These are phyloP conservation scores for Arctium lappa DNA, from an alignment of 129 eudicot genomes.

Conservation along the genomic window DNA sequence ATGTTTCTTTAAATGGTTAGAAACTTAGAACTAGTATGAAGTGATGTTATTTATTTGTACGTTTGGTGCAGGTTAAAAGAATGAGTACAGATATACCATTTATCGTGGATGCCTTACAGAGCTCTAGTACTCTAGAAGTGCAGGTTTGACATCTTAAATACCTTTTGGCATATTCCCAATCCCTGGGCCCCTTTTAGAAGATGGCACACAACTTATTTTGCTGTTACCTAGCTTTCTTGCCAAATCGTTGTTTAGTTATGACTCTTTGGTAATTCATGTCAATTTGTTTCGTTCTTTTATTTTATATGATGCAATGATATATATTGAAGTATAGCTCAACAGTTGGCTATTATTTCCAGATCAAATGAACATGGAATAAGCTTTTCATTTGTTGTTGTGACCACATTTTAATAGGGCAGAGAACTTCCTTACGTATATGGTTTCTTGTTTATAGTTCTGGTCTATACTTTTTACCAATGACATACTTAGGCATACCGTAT, in stretches of 20 bases:
- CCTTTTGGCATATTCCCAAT: not conserved
- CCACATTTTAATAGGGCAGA: not conserved
- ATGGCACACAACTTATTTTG: not conserved
- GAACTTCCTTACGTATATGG: not conserved
- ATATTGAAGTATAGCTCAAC: not conserved
- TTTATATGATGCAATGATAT: not conserved
- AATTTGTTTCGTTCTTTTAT: not conserved
- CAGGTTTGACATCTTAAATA: conserved; percentile 47
- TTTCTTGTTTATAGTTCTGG: not conserved
- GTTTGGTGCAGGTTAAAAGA: conserved; percentile 72
- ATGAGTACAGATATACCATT: conserved; percentile 82
- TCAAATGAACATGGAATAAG: not conserved
- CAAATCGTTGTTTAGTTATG: not conserved
- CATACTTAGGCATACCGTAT: not conserved
- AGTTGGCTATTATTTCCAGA: not conserved
- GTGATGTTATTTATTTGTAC: not conserved
- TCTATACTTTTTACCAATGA: not conserved
- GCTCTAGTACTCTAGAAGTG: conserved; percentile 77
- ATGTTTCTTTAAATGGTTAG: conserved; percentile 1
- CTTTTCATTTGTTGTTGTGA: not conserved
- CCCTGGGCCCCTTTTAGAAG: not conserved
- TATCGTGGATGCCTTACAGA: conserved; percentile 65
- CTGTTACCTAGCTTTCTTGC: not conserved
- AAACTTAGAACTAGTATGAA: not conserved
- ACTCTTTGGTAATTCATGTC: not conserved